Evolutionary conservation across 495 filamentous ascomycete genomes (phyloP).

Genomic region (Lepraria neglecta): DNA sequence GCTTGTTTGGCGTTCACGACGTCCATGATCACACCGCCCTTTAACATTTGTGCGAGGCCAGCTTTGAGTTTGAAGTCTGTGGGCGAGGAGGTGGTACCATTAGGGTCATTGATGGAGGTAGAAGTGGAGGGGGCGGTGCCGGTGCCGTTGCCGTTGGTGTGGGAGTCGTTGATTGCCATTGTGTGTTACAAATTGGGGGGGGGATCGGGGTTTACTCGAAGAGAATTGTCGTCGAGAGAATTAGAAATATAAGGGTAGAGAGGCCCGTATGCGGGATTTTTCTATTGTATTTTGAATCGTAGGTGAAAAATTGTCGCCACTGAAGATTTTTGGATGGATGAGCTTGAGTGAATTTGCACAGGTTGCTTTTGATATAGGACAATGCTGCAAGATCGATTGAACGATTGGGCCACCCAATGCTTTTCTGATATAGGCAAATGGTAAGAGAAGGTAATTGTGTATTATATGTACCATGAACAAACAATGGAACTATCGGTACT

Average conservation of each 20-base stretch:
- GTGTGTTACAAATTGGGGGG: not conserved
- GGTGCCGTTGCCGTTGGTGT: slow-evolving; percentile 1
- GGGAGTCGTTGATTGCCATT: slow-evolving; percentile 22
- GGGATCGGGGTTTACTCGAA: not conserved
- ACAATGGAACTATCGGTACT: too few species aligned
- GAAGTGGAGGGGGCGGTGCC: slow-evolving; percentile 29
- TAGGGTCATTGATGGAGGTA: slow-evolving; percentile 25
- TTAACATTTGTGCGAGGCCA: slow-evolving; percentile 92
- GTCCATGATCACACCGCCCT: slow-evolving; percentile 99
- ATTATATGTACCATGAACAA: too few species aligned
- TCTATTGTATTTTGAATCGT: too few species aligned
- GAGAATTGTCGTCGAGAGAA: not conserved
- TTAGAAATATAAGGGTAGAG: too few species aligned
- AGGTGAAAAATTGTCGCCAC: too few species aligned
- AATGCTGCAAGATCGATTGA: not conserved
- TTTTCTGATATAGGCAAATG: too few species aligned
- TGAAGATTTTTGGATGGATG: too few species aligned
- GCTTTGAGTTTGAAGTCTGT: slow-evolving; percentile 74
- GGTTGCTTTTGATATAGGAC: not conserved
- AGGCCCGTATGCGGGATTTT: too few species aligned
- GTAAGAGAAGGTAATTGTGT: too few species aligned
- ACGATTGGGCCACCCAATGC: not conserved
- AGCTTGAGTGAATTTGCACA: too few species aligned
- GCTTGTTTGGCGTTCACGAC: slow-evolving; percentile 93
- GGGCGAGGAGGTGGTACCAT: slow-evolving; percentile 34